Evolutionary conservation across 1,139 yeast genomes (phyloP), one percentile per base, ranked within the genome.

Genomic region (Suhomyces maxii): DNA sequence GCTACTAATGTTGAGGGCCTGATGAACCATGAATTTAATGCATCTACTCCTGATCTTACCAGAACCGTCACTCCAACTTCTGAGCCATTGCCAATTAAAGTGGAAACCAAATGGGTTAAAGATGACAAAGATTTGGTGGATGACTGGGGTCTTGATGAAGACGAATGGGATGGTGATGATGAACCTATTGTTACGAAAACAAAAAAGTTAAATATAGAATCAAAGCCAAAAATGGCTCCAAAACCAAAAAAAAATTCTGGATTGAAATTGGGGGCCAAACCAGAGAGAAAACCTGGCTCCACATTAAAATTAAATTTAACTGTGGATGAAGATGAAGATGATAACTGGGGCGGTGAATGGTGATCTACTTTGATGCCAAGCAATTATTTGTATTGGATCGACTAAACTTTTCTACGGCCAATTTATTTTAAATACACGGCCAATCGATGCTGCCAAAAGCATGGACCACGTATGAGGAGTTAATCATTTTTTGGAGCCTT

Each of bases 271-370:
- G 73, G 74, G 1, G 46, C 53, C 30, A 59, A 53, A 36, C 37
- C 57, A 6, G 46, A 52, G 25, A 51, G 54, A 44, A 56, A 58
- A 34, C 61, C 68, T 1, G 63, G 58, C 5, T 60, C 70, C 1
- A 55, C 64, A 3, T 59, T 77, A 37, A 72, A 75, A 39, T 59
- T 77, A 45, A 67, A 75, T 40, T 55, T 76, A 10, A 73, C 65
- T 8, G 66, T 62, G 12, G 77, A 69, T 11, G 72, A 69, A 8
- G 77, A 71, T 23, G 83, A 74, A 11, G 83, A 75, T 44, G 80
- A 77, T 25, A 53, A 48, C 0, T 82, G 86, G 84, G 87, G 80
- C 34, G 75, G 59, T 26, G 44, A 42, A 26, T 46, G 48, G 48
- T 46, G 18, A 33, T 13, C 6, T 32, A 18, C 3, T 18, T 18